Percentiles rank a stretch among this genome's conserved stretches.
phyloP scores from a whole-genome alignment of 139 green algal genomes.

The Zygnema circumcarinatum region DNA sequence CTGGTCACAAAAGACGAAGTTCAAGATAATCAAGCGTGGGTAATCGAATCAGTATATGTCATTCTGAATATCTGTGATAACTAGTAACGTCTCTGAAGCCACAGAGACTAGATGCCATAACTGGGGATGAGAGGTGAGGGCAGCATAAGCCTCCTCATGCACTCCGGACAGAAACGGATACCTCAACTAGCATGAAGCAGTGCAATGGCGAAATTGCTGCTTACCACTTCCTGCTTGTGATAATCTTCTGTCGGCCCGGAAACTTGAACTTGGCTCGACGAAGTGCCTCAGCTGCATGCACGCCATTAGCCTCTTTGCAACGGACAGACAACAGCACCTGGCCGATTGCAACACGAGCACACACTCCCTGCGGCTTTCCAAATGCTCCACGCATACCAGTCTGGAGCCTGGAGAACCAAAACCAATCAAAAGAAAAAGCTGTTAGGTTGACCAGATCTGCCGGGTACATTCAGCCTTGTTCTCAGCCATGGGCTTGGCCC shows the following conservation, averaged over 20 bases:
- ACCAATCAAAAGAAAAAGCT: background rate
- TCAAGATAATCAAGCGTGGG: no score
- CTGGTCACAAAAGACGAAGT: conserved; percentile 60
- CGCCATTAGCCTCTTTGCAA: conserved; percentile 88
- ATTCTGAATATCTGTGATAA: no score
- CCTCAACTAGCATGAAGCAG: no score
- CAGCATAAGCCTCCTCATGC: background rate
- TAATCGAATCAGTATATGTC: no score
- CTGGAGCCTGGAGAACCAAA: conserved; percentile 90
- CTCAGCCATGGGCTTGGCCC: no score
- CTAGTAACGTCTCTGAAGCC: background rate
- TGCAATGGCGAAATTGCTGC: background rate
- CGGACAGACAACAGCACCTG: conserved; percentile 97
- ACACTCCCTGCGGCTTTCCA: conserved; percentile 92
- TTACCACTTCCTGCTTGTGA: conserved; percentile 91
- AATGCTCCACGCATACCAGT: conserved; percentile 99
- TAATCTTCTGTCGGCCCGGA: conserved; percentile 98
- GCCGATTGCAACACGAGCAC: conserved; percentile 92
- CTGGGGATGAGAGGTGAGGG: background rate
- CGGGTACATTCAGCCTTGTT: no score
- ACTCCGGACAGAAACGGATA: no score
- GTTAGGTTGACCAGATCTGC: no score
- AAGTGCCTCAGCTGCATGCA: conserved; percentile 87
- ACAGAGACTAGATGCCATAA: background rate
- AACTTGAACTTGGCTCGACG: conserved; percentile 99